Evolutionary conservation across 768 basidiomycete genomes (phyloP).

Genomic region (Mycena crocata): DNA sequence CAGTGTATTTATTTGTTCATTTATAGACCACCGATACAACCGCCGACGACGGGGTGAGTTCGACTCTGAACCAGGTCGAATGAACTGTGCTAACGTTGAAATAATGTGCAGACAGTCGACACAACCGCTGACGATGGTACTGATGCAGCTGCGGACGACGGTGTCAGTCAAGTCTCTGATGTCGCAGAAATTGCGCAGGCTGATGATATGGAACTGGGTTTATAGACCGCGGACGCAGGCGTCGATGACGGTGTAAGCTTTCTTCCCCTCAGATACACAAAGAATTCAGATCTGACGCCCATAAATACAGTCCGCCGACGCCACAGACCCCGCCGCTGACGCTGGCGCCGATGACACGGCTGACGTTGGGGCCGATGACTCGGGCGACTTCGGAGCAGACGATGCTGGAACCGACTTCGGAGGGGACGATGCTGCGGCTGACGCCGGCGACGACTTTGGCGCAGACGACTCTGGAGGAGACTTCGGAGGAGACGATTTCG

Average conservation of each 20-base stretch:
- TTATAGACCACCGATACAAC: not conserved
- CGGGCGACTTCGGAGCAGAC: constrained; percentile 11
- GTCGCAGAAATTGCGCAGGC: no score
- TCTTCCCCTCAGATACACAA: not conserved
- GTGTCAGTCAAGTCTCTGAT: not conserved
- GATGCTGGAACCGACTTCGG: constrained; percentile 4
- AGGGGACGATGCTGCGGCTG: constrained; percentile 2
- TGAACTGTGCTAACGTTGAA: not conserved
- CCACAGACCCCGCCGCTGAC: not conserved
- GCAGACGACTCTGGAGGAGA: constrained; percentile 5
- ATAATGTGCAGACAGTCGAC: not conserved
- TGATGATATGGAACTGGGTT: no score
- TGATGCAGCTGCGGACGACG: not conserved
- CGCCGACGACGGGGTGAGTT: not conserved
- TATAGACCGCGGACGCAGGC: no score
- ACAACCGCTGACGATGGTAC: not conserved
- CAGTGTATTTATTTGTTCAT: not conserved
- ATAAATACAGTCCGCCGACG: not conserved
- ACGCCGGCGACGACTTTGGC: not conserved
- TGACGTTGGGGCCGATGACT: not conserved
- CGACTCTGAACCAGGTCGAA: no score
- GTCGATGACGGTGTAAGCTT: no score
- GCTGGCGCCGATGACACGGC: not conserved
- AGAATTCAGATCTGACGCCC: not conserved
- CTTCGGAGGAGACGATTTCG: no score